Base-by-base conservation (phyloP, 306 rosid species). In the Acacia acuminata region DNA sequence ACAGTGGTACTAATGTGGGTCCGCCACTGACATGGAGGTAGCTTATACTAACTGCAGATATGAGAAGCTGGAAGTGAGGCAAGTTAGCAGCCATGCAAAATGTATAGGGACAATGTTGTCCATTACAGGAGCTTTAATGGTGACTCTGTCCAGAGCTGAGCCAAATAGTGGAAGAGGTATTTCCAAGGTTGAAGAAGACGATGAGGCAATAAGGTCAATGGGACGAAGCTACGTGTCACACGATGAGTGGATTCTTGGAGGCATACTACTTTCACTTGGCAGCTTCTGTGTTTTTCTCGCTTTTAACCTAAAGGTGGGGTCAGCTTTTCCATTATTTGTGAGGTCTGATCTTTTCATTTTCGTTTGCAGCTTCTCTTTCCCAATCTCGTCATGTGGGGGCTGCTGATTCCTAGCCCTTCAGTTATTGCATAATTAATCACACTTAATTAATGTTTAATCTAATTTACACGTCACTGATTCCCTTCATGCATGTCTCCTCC, bases 71-170 rank as follows among this genome's bases (percentile, higher is more conserved):
- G 58, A 51, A 5, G 58, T 51, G 58, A 17, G 10, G 58, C 2
- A 51, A 16, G 58, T 51, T 22, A 16, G n/a, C 58, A 17, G 58
- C 58, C n/a, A 51, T 16, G 58, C 58, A 51, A 51, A 6, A 17
- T 36, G 40, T 36, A 36, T 36, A 36, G 40, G 40, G 40, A 90
- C 90, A 55, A 3, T 84, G 27, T 61, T 84, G 8, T 88, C 88
- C 2, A 86, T 88, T 16, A 14, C 36, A 38, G 91, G 91, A 56
- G 91, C 91, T 81, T 76, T 88, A 32, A 38, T 61, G 0, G 27
- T 88, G 74, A 90, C 91, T 27, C 79, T 90, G 56, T 86, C 84
- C 60, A 86, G 85, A 84, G 91, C 38, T 10, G 12, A 24, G 32
- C 16, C 67, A 90, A 50, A 50, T 4, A 22, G 3, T 24, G 2